Conservation (phyloP, 495 filamentous ascomycete genomes). For the Neurospora sp. region DNA sequence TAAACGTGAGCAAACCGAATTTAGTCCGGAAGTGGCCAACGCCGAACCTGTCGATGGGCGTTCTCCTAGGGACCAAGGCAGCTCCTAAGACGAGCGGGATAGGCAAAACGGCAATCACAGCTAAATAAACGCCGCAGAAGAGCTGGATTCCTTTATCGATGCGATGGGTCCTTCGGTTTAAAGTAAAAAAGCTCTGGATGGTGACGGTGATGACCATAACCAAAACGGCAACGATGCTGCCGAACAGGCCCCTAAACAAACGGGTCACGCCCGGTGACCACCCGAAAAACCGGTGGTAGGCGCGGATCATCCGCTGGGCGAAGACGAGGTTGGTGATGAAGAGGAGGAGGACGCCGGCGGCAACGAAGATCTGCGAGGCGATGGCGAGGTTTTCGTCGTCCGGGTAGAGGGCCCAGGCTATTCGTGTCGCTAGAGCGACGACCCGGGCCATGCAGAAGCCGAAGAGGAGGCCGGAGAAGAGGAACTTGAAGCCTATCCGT, state of each 20-base stretch:
- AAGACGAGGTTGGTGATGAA: constrained; percentile 76
- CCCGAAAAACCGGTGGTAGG: constrained; percentile 59
- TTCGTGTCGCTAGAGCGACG: constrained; percentile 54
- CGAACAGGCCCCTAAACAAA: constrained; percentile 49
- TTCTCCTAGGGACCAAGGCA: constrained; percentile 38
- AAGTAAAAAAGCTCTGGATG: constrained; percentile 58
- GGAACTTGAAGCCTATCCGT: constrained; percentile 53
- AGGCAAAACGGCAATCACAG: constrained; percentile 66
- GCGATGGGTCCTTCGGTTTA: constrained; percentile 34
- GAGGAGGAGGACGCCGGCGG: constrained; percentile 67
- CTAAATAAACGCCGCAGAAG: constrained; percentile 55
- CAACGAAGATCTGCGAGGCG: constrained; percentile 63
- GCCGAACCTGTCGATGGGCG: constrained; percentile 59
- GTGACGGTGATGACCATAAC: constrained; percentile 59
- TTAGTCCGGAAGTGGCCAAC: constrained; percentile 56
- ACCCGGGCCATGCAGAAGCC: constrained; percentile 73
- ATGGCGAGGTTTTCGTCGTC: constrained; percentile 49
- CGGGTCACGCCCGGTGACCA: constrained; percentile 45
- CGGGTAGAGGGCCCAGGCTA: constrained; percentile 42
- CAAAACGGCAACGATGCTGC: constrained; percentile 49
- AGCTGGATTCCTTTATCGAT: constrained; percentile 56
- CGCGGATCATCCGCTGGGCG: constrained; percentile 65
- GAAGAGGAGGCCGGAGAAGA: constrained; percentile 57
- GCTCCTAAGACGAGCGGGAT: constrained; percentile 50
- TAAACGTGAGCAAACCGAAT: constrained; percentile 47